phyloP scores from a whole-genome alignment of 805 yeast genomes.

The Kazachstania kunashirensis region DNA sequence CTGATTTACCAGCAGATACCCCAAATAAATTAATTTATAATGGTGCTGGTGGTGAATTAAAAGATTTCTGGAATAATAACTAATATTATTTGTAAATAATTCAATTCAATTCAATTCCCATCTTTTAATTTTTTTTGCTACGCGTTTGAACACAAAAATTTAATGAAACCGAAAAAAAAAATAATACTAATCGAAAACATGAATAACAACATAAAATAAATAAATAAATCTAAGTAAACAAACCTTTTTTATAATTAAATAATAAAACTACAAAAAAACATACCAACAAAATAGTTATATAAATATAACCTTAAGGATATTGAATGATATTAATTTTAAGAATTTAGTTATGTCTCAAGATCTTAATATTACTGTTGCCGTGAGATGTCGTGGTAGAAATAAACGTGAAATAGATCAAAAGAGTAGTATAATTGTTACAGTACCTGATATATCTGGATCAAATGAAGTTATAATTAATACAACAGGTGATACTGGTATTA shows the following conservation, averaged over 20 bases:
- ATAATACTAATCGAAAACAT: too few relatives aligned
- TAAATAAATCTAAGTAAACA: neutral
- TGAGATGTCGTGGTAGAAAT: constrained; percentile 55
- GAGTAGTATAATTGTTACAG: constrained; percentile 51
- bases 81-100: neutral
- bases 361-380: constrained; percentile 50
- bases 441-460: constrained; percentile 36
- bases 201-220: neutral
- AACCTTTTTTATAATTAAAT: too few relatives aligned
- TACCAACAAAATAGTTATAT: too few relatives aligned
- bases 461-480: constrained; percentile 41
- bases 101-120: neutral
- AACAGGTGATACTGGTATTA: constrained; percentile 32
- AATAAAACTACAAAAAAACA: too few relatives aligned
- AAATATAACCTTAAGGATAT: too few relatives aligned
- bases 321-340: too few relatives aligned
- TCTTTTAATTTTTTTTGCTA: neutral
- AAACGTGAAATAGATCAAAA: constrained; percentile 47
- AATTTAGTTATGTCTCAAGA: neutral
- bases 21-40: constrained; percentile 71
- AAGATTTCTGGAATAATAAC: constrained; percentile 45
- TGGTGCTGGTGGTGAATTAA: constrained; percentile 69
- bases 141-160: too few relatives aligned
- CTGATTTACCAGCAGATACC: constrained; percentile 61
- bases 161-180: too few relatives aligned